Evolutionary conservation across 140 eudicot species (phyloP).

Genomic region (Cichorium intybus): DNA sequence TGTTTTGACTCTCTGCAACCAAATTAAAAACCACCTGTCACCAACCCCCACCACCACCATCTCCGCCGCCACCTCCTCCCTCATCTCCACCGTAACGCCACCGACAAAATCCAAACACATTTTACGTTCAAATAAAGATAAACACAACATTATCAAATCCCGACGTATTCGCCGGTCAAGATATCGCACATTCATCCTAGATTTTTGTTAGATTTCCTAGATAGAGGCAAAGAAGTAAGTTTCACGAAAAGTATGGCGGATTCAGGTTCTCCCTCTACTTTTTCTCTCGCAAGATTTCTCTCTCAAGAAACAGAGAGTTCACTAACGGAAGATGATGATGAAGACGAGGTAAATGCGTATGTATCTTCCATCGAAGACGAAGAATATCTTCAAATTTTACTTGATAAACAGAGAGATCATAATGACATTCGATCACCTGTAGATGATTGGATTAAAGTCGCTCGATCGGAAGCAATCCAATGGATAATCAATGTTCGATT

Average conservation of each 20-base stretch:
- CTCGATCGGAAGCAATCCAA: constrained; percentile 50
- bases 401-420: constrained; percentile 28
- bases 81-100: constrained; percentile 18
- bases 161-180: not conserved
- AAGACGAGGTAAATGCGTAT: constrained; percentile 9
- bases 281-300: constrained; percentile 34
- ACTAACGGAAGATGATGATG: constrained; percentile 22
- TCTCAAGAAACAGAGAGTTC: constrained; percentile 27
- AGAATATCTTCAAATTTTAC: constrained; percentile 35
- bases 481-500: constrained; percentile 57
- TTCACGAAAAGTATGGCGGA: constrained; percentile 19
- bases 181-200: constrained; percentile 16
- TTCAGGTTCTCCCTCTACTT: constrained; percentile 21
- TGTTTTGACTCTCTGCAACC: constrained; percentile 37
- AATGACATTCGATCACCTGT: constrained; percentile 3
- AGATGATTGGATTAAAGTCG: constrained; percentile 27
- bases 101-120: constrained; percentile 16
- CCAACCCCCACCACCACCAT: constrained; percentile 25
- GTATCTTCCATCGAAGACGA: constrained; percentile 16
- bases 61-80: constrained; percentile 26
- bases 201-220: constrained; percentile 11
- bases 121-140: not conserved
- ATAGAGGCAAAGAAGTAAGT: not conserved
- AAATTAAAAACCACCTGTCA: constrained; percentile 17
- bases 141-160: constrained; percentile 6